Evolutionary conservation across 345 rosid genomes (phyloP), one percentile per base, ranked within the genome.

Genomic region (Microcos paniculata): DNA sequence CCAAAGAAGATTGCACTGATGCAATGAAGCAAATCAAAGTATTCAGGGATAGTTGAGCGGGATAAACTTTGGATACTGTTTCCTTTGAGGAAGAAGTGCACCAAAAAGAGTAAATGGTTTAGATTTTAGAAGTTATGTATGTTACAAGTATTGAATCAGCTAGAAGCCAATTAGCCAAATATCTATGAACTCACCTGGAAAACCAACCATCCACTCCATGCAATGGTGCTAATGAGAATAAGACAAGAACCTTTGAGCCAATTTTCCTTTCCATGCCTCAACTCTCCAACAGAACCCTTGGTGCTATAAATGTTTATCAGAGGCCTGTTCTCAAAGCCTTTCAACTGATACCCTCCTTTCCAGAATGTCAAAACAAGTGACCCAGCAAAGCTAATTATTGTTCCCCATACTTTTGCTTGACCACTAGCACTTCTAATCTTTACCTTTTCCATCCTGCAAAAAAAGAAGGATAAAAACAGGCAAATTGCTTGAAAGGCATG

Each of bases 211-310:
- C 61, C 77, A 48, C 87, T 84, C 83, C 87, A 86, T 3, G 89
- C 85, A 18, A 83, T 14, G 31, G 80, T 16, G 76, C 88, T 84
- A 45, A 48, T 45, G 6, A 87, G 82, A 74, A 84, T 73, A n/a
- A 87, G 85, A 31, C 76, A 81, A 30, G 85, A 80, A 2, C 89
- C 90, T 64, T 83, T 87, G 61, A 87, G 46, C 88, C 88, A 85
- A 53, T 79, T 79, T 43, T 87, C 80, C 19, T 77, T 57, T 6
- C 53, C 75, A 40, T 63, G 71, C 4, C 43, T 66, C 4, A 15
- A 16, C 21, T 58, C 40, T 4, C 33, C 64, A 28, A 23, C 46
- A 70, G 71, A 43, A n/a, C 19, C 40, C 19, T 73, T 10, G 69
- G 71, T 55, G 56, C 53, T 43, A 4, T 81, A 66, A 15, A 82